Conservation (phyloP, 805 yeast species). For the Cephaloascus albidus region DNA sequence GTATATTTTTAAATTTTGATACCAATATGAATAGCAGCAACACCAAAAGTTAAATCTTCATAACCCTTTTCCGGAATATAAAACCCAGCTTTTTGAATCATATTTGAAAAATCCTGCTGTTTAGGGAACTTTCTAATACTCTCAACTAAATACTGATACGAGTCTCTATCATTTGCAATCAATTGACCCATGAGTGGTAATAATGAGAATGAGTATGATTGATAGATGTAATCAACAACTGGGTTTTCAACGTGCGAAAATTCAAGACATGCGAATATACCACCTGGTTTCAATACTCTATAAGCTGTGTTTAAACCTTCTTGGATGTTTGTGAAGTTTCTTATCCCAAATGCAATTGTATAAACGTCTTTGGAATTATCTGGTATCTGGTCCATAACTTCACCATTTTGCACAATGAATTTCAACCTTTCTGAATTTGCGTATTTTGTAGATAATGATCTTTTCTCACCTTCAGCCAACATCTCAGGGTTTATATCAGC, state of each 20-base stretch:
- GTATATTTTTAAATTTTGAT: conserved; percentile 52
- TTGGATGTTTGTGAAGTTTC: conserved; percentile 92
- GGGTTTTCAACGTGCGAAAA: conserved; percentile 87
- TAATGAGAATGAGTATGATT: conserved; percentile 78
- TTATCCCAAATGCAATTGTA: conserved; percentile 94
- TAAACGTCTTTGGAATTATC: conserved; percentile 89
- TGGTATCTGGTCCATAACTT: conserved; percentile 71
- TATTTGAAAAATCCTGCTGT: conserved; percentile 81
- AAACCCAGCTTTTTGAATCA: conserved; percentile 95
- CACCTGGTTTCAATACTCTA: conserved; percentile 94
- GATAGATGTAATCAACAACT: conserved; percentile 65
- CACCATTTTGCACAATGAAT: conserved; percentile 90
- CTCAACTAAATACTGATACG: conserved; percentile 94
- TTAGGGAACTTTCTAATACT: conserved; percentile 86
- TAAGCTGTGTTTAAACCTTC: conserved; percentile 93
- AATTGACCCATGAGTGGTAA: conserved; percentile 94
- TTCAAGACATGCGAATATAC: conserved; percentile 93
- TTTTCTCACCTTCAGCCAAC: conserved; percentile 84
- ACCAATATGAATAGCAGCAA: conserved; percentile 94
- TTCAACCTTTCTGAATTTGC: conserved; percentile 63
- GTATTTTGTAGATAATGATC: conserved; percentile 54
- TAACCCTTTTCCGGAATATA: conserved; percentile 81
- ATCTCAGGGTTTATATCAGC: conserved; percentile 95
- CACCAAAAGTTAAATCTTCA: conserved; percentile 89
- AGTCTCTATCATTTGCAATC: conserved; percentile 90